Conservation (phyloP, 2,329 filamentous ascomycete species). For the Lojkania enalia region DNA sequence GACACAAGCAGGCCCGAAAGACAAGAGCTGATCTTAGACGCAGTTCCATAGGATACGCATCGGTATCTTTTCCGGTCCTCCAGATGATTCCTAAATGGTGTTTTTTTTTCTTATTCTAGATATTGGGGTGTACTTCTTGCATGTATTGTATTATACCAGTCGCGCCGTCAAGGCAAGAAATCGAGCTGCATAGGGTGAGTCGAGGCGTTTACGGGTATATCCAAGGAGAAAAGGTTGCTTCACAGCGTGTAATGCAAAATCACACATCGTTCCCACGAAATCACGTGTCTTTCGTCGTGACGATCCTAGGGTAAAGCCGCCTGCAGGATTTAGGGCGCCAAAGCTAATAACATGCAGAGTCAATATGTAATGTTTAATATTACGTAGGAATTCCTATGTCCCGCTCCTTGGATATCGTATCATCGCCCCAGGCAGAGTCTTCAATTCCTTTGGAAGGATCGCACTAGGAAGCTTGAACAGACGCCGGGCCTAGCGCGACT, state of each 20-base stretch:
- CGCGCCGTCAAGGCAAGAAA: constrained; percentile 25
- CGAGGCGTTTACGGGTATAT: constrained; percentile 28
- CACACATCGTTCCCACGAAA: constrained; percentile 1
- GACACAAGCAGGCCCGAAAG: background rate
- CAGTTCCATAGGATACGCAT: constrained; percentile 47
- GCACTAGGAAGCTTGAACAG: too few species aligned
- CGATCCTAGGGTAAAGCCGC: too few species aligned
- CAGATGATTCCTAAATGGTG: constrained; percentile 38
- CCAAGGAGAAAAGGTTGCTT: constrained; percentile 12
- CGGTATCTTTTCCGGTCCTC: constrained; percentile 43
- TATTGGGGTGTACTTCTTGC: constrained; percentile 31
- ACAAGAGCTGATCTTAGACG: constrained; percentile 12
- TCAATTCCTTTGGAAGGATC: too few species aligned
- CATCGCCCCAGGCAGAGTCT: too few species aligned
- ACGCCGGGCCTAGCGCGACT: too few species aligned
- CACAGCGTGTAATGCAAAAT: constrained; percentile 15
- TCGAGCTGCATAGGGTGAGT: constrained; percentile 33
- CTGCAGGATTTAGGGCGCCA: too few species aligned
- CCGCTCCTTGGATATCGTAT: too few species aligned
- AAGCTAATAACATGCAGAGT: too few species aligned
- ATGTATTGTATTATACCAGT: constrained; percentile 40
- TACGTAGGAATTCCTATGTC: too few species aligned
- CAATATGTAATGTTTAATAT: too few species aligned
- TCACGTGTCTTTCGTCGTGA: too few species aligned
- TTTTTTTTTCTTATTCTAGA: constrained; percentile 23